Conservation (phyloP, 129 eudicot species). For the Centella asiatica region DNA sequence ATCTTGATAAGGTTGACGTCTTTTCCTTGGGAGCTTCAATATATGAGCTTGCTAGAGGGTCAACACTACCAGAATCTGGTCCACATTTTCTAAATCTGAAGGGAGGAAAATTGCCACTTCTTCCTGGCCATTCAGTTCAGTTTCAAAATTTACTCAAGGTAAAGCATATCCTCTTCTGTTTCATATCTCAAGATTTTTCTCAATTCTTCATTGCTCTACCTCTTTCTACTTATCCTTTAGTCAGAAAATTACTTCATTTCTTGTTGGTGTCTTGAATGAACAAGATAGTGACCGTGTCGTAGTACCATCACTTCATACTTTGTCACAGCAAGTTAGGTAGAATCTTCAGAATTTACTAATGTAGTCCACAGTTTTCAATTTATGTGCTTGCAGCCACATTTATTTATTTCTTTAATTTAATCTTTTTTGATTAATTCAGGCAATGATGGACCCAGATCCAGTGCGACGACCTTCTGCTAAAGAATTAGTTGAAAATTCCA, state of each 20-base stretch:
- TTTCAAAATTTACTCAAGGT: conserved; percentile 84
- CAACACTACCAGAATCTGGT: conserved; percentile 65
- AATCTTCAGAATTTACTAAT: too few relatives aligned
- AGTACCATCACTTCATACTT: too few relatives aligned
- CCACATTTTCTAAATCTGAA: conserved; percentile 53
- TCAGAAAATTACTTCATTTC: too few relatives aligned
- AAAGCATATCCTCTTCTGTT: neutral
- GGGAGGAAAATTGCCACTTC: conserved; percentile 78
- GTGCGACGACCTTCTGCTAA: conserved; percentile 73
- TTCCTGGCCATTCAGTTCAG: conserved; percentile 72
- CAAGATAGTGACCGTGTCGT: too few relatives aligned
- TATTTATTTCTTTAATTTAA: neutral
- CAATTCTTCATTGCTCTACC: too few relatives aligned
- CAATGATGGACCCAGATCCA: conserved; percentile 89
- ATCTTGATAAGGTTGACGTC: conserved; percentile 85
- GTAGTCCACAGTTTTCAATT: neutral
- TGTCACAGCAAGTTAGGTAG: too few relatives aligned
- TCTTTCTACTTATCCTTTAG: too few relatives aligned
- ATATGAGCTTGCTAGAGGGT: conserved; percentile 69
- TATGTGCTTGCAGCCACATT: neutral
- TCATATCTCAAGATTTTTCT: too few relatives aligned
- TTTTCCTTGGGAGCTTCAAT: conserved; percentile 80
- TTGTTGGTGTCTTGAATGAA: too few relatives aligned
- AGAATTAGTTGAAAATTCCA: conserved; percentile 49
- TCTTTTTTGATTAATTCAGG: conserved; percentile 37